Percentiles rank a stretch among this genome's conserved stretches.
These are phyloP conservation scores for Mortierella sp. DNA, from an alignment of 371 early-diverging fungal genomes.

Conservation along the genomic window DNA sequence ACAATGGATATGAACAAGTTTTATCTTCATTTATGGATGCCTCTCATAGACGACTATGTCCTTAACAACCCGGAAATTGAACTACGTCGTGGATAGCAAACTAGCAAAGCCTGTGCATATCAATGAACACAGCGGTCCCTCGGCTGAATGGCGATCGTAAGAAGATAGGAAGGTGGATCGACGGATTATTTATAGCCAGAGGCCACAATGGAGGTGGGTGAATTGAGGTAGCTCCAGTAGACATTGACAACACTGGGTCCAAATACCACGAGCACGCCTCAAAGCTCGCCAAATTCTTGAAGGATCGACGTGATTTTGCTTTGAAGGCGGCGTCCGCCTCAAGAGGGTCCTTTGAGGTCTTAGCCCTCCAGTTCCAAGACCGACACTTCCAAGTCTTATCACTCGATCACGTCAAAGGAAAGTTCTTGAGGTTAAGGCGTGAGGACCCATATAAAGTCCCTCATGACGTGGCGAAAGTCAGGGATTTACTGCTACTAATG, in stretches of 20 bases:
- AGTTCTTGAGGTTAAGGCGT: background rate
- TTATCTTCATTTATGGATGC: background rate
- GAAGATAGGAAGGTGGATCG: background rate
- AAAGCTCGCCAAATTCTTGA: background rate
- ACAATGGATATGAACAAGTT: slow-evolving; percentile 2
- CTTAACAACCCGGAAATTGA: too few species aligned
- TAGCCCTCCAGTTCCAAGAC: background rate
- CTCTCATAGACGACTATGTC: background rate
- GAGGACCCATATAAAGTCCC: background rate
- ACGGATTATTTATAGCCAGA: background rate
- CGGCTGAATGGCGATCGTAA: background rate
- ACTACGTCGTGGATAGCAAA: too few species aligned
- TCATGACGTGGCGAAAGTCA: background rate
- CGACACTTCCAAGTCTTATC: background rate
- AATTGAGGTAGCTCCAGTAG: background rate
- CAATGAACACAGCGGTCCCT: background rate
- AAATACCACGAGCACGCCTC: background rate
- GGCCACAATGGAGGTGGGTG: background rate
- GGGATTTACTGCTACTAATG: background rate
- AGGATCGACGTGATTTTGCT: background rate
- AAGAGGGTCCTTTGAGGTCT: background rate
- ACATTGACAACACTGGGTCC: background rate
- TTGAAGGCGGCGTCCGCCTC: background rate
- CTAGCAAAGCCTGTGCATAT: too few species aligned
- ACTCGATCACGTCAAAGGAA: background rate